Evolutionary conservation across 345 rosid genomes (phyloP).

Genomic region (Lumnitzera littorea): DNA sequence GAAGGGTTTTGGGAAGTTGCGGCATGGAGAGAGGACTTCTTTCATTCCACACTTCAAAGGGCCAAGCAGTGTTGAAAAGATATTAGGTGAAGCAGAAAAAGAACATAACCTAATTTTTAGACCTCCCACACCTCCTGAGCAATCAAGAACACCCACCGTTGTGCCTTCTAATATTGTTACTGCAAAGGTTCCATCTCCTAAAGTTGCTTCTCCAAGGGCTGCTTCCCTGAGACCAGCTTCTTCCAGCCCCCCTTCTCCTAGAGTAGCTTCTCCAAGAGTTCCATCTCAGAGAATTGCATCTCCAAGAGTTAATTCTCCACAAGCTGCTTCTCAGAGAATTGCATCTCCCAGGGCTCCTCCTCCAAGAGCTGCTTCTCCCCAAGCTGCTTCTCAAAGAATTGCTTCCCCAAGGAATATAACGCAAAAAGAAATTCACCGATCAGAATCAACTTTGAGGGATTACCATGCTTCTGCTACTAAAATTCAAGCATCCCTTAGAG

Average conservation of each 20-base stretch:
- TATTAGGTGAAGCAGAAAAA: constrained; percentile 86
- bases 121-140: constrained; percentile 63
- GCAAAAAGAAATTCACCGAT: constrained; percentile 43
- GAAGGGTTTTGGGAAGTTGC: constrained; percentile 48
- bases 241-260: constrained; percentile 29
- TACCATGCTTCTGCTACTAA: constrained; percentile 64
- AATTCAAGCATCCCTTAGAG: constrained; percentile 88
- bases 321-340: constrained; percentile 25
- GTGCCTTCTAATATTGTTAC: constrained; percentile 36
- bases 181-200: constrained; percentile 44
- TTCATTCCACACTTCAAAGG: constrained; percentile 73
- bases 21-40: constrained; percentile 65
- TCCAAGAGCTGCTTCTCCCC: constrained; percentile 44
- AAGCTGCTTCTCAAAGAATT: constrained; percentile 35
- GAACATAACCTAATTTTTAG: constrained; percentile 64
- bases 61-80: constrained; percentile 93
- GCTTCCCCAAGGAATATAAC: constrained; percentile 26
- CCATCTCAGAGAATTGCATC: constrained; percentile 42
- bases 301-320: constrained; percentile 47
- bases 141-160: constrained; percentile 16
- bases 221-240: constrained; percentile 41
- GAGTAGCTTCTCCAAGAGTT: constrained; percentile 37
- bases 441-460: constrained; percentile 54
- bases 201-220: constrained; percentile 34
- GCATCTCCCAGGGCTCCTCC: constrained; percentile 50